Base-by-base conservation (phyloP, 257 asterid genomes). In the Thymus quinquecostatus region DNA sequence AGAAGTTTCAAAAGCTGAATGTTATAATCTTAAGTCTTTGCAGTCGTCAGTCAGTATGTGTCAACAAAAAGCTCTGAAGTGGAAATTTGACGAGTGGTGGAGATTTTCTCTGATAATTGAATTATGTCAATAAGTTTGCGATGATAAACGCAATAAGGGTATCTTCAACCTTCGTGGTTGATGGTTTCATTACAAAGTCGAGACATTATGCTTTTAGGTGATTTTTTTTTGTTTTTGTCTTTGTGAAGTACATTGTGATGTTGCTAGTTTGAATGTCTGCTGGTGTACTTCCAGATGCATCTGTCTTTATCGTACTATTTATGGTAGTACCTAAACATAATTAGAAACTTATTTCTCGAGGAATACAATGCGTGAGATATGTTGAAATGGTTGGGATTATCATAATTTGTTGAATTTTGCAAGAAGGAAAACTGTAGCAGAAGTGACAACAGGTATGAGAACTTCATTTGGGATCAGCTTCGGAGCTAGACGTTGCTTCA, bases 401-500 rank as follows among this genome's bases (percentile, higher is more conserved):
- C 71, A 78, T 32, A 74, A 57, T 49, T 78, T 74, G 59, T 74
- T 79, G 63, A 70, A 56, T 61, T 69, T 70, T 45, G 80, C 83
- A 36, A 79, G 83, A 66, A 79, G 78, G 38, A 75, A 75, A 54
- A 79, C 83, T 8, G 80, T 79, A 38, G 80, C 80, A 44, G 83
- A 79, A 60, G 83, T 75, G 38, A 75, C 53, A 0, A 6, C 54
- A 11, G 83, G 80, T 59, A 75, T 66, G 49, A 75, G 76, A 54
- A 45, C 83, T 33, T 79, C 78, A 14, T 79, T 79, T 33, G 80
- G 75, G 12, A 89, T 69, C 6, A 75, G 65, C 2, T 45, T 79
- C 0, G 80, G 83, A 45, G 28, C 75, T 62, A 75, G 41, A 36
- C 77, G 77, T 63, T 50, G 83, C 79, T 79, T 79, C 0, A 70